A percentile compares a stretch with the other conserved stretches of the same genome.
These are phyloP conservation scores for Ajuga chamaepitys DNA, from an alignment of 257 asterid species.

Conservation along the genomic window DNA sequence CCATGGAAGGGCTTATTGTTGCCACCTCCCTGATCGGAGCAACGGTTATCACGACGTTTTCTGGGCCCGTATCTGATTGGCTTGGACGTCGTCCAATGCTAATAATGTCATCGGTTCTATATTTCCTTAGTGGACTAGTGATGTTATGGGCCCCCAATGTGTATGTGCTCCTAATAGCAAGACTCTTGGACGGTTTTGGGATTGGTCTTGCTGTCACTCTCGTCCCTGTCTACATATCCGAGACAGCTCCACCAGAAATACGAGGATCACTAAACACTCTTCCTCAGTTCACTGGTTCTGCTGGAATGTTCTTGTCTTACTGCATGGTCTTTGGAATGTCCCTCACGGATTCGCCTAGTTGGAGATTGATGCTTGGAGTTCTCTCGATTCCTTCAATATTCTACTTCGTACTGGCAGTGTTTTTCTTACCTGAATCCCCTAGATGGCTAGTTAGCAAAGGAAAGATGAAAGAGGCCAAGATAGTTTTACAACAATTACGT, in stretches of 20 bases:
- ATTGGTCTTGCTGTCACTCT: slow-evolving; percentile 90
- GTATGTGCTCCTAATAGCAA: slow-evolving; percentile 66
- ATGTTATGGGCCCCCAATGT: slow-evolving; percentile 97
- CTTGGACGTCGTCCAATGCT: slow-evolving; percentile 96
- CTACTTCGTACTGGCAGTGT: slow-evolving; percentile 50
- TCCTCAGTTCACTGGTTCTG: slow-evolving; percentile 88
- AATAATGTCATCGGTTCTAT: slow-evolving; percentile 64
- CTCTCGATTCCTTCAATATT: slow-evolving; percentile 71
- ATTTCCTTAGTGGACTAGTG: slow-evolving; percentile 72
- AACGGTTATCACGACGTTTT: slow-evolving; percentile 76
- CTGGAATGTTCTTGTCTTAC: slow-evolving; percentile 83
- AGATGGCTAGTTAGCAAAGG: slow-evolving; percentile 98
- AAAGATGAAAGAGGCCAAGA: slow-evolving; percentile 70
- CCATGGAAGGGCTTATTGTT: slow-evolving; percentile 85
- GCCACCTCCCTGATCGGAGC: slow-evolving; percentile 94
- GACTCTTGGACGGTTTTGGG: slow-evolving; percentile 92
- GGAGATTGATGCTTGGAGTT: slow-evolving; percentile 97
- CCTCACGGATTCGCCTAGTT: slow-evolving; percentile 58
- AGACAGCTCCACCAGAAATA: slow-evolving; percentile 93
- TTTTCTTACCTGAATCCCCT: slow-evolving; percentile 91
- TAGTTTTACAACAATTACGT: slow-evolving; percentile 66
- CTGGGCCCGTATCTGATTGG: slow-evolving; percentile 75
- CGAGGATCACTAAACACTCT: slow-evolving; percentile 75
- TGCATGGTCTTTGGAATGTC: slow-evolving; percentile 96
- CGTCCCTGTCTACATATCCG: slow-evolving; percentile 87